Percentiles rank a stretch among this genome's conserved stretches.
phyloP scores from a whole-genome alignment of 805 yeast genomes.

The Starmerella floricola region DNA sequence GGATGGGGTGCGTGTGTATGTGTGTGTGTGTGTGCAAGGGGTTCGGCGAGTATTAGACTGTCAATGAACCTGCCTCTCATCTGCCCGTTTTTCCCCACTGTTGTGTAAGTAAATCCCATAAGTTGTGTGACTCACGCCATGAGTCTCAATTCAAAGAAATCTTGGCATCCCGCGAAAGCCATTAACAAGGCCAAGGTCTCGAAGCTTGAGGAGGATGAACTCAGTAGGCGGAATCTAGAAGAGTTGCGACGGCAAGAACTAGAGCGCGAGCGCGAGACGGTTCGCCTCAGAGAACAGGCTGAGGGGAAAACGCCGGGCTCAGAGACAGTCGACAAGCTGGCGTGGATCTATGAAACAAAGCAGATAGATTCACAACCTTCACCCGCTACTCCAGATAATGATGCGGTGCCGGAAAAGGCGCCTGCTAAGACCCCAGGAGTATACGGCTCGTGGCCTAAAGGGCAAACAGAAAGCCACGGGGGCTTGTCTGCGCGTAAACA shows the following conservation, averaged over 20 bases:
- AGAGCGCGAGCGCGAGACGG: constrained; percentile 46
- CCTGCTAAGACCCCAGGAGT: no score
- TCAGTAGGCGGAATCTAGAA: constrained; percentile 55
- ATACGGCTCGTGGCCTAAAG: no score
- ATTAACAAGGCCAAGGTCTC: constrained; percentile 79
- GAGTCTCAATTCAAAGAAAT: constrained; percentile 66
- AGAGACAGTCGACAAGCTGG: constrained; percentile 33
- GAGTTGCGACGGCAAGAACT: constrained; percentile 54
- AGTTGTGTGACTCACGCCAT: no score
- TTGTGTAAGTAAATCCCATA: no score
- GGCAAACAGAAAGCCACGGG: no score
- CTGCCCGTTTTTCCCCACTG: no score
- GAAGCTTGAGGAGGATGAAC: constrained; percentile 65
- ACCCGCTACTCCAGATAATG: no score
- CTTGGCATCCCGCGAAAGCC: constrained; percentile 88
- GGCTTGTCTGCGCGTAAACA: constrained; percentile 39
- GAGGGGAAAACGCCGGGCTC: constrained; percentile 26
- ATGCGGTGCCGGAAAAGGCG: no score
- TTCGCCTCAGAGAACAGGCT: constrained; percentile 40
- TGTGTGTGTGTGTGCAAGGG: no score
- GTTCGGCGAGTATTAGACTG: no score
- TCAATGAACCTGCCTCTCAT: no score
- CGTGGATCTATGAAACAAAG: constrained; percentile 72
- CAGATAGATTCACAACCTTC: constrained; percentile 28
- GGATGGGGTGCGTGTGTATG: no score